Percentiles rank a stretch among this genome's conserved stretches.
These are phyloP conservation scores for Blumeria graminis DNA, from an alignment of 2,329 filamentous ascomycete genomes.

Conservation along the genomic window DNA sequence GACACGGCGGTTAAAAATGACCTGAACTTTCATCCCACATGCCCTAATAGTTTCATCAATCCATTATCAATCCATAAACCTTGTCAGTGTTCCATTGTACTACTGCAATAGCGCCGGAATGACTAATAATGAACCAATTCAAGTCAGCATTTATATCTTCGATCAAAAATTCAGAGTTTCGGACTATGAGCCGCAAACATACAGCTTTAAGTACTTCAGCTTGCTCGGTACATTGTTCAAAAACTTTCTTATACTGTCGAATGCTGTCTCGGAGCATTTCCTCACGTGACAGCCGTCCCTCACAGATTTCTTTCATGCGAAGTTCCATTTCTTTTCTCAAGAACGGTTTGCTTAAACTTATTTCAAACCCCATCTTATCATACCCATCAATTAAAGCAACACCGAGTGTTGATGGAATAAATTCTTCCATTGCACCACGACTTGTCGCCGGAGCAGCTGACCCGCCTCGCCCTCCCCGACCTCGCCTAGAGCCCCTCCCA, in stretches of 20 bases:
- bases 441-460: constrained; percentile 15
- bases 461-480: constrained; percentile 20
- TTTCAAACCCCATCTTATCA: constrained; percentile 79
- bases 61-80: no score
- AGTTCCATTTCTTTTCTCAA: constrained; percentile 93
- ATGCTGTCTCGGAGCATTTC: constrained; percentile 65
- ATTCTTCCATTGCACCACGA: constrained; percentile 42
- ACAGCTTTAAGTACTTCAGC: constrained; percentile 41
- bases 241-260: constrained; percentile 68
- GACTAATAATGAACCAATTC: no score
- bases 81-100: no score
- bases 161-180: no score
- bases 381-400: constrained; percentile 86
- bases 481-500: constrained; percentile 19
- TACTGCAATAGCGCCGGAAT: no score
- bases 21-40: no score
- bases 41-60: no score
- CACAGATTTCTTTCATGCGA: constrained; percentile 92
- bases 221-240: constrained; percentile 55
- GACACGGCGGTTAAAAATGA: no score
- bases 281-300: constrained; percentile 50
- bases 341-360: constrained; percentile 84
- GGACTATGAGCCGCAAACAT: constrained; percentile 15
- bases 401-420: constrained; percentile 78
- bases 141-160: no score